Evolutionary conservation across 2,329 filamentous ascomycete species (phyloP).

Genomic region (Aspergillus puulaauensis): DNA sequence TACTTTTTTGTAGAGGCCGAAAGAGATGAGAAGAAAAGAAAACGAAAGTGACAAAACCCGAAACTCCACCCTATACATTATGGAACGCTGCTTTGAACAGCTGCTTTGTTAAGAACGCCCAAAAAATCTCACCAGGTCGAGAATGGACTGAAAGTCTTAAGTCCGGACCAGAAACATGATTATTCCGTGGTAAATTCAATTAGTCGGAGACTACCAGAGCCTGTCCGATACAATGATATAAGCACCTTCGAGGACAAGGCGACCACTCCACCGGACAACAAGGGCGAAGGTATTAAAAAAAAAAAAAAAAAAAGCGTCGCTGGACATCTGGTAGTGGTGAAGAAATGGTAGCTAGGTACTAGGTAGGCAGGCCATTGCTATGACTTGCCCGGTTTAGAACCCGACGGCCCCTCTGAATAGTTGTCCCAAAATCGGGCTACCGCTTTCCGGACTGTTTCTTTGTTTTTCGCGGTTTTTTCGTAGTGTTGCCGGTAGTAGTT

Average conservation of each 20-base stretch:
- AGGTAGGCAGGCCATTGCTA: constrained; percentile 10
- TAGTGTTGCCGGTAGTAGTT: constrained; percentile 77
- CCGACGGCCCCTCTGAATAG: constrained; percentile 26
- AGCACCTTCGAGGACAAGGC: constrained; percentile 45
- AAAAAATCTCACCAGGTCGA: background rate
- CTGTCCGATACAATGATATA: constrained; percentile 1
- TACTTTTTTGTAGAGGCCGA: background rate
- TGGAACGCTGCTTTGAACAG: background rate
- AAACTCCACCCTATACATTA: constrained; percentile 3
- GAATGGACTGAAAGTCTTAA: background rate
- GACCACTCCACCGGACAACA: constrained; percentile 33
- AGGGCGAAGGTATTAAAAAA: constrained; percentile 42
- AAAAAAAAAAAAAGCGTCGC: background rate
- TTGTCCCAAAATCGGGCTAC: constrained; percentile 59
- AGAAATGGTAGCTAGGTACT: background rate
- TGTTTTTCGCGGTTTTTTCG: constrained; percentile 46
- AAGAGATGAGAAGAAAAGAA: background rate
- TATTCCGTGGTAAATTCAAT: background rate
- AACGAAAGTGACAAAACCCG: background rate
- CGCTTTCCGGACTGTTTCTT: constrained; percentile 45
- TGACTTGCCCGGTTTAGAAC: constrained; percentile 25
- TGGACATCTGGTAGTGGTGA: background rate
- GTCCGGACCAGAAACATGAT: background rate
- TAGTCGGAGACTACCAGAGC: constrained; percentile 6
- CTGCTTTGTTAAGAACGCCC: background rate